Evolutionary conservation across 2,329 filamentous ascomycete genomes (phyloP).

Genomic region (Sarocladiaceae sp.): DNA sequence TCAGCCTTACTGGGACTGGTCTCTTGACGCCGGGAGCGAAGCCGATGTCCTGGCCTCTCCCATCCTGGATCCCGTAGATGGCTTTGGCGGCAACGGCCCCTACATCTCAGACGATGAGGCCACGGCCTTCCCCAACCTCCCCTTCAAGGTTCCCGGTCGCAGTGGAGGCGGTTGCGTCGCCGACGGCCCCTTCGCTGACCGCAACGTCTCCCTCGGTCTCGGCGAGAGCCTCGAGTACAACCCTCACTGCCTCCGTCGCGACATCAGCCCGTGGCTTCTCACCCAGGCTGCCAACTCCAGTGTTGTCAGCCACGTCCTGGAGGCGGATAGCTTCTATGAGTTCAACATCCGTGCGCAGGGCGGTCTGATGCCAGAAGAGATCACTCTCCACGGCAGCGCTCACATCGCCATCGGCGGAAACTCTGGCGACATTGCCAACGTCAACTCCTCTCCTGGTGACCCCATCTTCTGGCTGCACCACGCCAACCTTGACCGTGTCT

Average conservation of each 20-base stretch:
- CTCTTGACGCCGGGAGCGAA: conserved; percentile 10
- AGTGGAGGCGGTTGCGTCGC: conserved; percentile 19
- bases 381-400: conserved; percentile 20
- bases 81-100: conserved; percentile 16
- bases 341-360: conserved; percentile 23
- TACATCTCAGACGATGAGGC: conserved; percentile 9
- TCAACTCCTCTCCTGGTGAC: conserved; percentile 21
- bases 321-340: conserved; percentile 18
- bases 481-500: conserved; percentile 20
- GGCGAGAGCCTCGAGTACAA: conserved; percentile 17
- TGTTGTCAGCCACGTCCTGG: conserved; percentile 15
- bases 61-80: conserved; percentile 25
- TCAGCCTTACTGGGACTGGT: conserved; percentile 17
- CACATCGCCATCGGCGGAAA: conserved; percentile 21
- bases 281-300: conserved; percentile 12
- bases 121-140: conserved; percentile 13
- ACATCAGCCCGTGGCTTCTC: conserved; percentile 17
- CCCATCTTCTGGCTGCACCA: conserved; percentile 24
- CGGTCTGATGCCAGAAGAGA: conserved; percentile 14
- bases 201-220: conserved; percentile 14
- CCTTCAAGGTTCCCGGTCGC: conserved; percentile 14
- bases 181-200: conserved; percentile 18
- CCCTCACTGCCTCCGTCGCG: conserved; percentile 26
- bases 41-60: conserved; percentile 7
- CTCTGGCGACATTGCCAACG: conserved; percentile 23